Conservation (phyloP, 2,329 filamentous ascomycete genomes). For the Rhexocercosporidium sp. region DNA sequence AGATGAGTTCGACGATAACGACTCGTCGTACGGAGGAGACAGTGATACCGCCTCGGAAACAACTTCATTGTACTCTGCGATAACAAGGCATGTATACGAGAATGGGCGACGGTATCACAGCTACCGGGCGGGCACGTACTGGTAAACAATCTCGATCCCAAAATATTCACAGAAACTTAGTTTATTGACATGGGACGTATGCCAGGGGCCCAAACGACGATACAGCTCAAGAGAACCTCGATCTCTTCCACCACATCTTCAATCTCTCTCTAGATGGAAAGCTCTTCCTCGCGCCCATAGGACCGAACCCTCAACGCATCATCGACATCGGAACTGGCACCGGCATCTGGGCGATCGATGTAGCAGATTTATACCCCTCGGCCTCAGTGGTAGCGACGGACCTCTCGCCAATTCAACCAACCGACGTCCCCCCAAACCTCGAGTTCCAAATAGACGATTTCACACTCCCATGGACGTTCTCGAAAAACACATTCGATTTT, state of each 20-base stretch:
- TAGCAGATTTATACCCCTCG: conserved; percentile 35
- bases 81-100: conserved; percentile 39
- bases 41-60: conserved; percentile 20
- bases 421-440: conserved; percentile 53
- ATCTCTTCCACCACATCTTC: conserved; percentile 31
- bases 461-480: conserved; percentile 53
- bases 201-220: conserved; percentile 28
- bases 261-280: conserved; percentile 25
- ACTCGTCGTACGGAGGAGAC: conserved; percentile 18
- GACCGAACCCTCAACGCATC: conserved; percentile 28
- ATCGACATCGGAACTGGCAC: conserved; percentile 28
- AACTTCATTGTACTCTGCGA: conserved; percentile 24
- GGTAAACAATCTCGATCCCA: background rate
- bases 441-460: conserved; percentile 57
- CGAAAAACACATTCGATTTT: conserved; percentile 52
- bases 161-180: background rate
- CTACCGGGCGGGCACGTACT: conserved; percentile 47
- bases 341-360: conserved; percentile 27
- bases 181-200: background rate
- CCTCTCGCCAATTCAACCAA: conserved; percentile 38
- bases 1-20: conserved; percentile 14
- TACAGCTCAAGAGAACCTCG: conserved; percentile 26
- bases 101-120: conserved; percentile 54
- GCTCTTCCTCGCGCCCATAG: conserved; percentile 33
- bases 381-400: conserved; percentile 36